Conservation (phyloP, 257 asterid species). For the Vinca minor region DNA sequence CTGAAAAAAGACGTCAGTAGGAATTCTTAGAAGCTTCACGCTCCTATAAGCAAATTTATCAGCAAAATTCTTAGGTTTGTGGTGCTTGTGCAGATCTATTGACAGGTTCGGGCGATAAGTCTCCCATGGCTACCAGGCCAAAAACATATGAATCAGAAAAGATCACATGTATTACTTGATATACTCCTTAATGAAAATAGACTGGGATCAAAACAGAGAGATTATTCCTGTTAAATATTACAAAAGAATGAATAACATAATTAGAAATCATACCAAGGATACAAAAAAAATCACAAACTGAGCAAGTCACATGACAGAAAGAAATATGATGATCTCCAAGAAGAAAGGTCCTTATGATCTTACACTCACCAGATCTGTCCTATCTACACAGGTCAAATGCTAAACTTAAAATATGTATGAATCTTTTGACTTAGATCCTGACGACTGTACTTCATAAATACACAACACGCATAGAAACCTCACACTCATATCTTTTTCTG, state of each 20-base stretch:
- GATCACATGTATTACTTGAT: not conserved
- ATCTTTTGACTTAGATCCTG: not conserved
- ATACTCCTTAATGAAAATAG: not conserved
- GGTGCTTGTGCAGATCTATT: constrained; percentile 79
- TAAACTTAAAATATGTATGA: not conserved
- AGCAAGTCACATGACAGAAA: not conserved
- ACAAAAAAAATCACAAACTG: not conserved
- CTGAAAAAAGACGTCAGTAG: constrained; percentile 76
- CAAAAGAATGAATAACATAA: not conserved
- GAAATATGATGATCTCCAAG: not conserved
- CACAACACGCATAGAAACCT: too few species aligned
- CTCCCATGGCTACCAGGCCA: constrained; percentile 85
- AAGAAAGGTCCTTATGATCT: not conserved
- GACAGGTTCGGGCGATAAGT: constrained; percentile 54
- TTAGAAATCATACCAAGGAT: not conserved
- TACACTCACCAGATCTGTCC: not conserved
- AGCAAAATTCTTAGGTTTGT: constrained; percentile 49
- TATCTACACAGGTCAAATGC: not conserved
- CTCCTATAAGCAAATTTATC: constrained; percentile 74
- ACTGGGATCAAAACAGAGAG: not conserved
- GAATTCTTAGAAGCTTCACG: constrained; percentile 71
- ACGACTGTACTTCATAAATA: not conserved
- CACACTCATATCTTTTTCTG: too few species aligned
- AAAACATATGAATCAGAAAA: not conserved
- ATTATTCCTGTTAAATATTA: not conserved